Evolutionary conservation across 2,329 filamentous ascomycete species (phyloP).

Genomic region (Ceratocystis colombiana): DNA sequence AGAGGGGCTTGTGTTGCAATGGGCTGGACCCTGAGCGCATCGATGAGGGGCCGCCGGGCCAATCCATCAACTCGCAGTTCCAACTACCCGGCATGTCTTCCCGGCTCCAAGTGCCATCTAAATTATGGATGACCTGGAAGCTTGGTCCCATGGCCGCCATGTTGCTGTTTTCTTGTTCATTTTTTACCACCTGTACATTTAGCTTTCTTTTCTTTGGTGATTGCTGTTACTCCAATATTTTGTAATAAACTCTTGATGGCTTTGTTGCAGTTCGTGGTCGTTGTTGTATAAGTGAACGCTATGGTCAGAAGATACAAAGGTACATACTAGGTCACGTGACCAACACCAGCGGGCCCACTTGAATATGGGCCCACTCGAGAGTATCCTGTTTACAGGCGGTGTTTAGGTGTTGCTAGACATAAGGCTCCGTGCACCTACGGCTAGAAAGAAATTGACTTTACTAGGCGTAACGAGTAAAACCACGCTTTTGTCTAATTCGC

Average conservation of each 20-base stretch:
- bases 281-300: not conserved
- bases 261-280: not conserved
- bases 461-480: not conserved
- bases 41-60: not conserved
- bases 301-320: not conserved
- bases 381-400: not conserved
- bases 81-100: not conserved
- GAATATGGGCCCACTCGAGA: not conserved
- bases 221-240: slow-evolving; percentile 4
- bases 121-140: not conserved
- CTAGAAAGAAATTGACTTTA: not conserved
- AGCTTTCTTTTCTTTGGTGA: slow-evolving; percentile 14
- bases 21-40: not conserved
- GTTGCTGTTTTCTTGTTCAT: not conserved
- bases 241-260: not conserved
- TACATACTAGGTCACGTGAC: slow-evolving; percentile 2
- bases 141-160: not conserved
- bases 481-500: not conserved
- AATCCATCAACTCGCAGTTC: not conserved
- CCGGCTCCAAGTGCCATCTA: not conserved
- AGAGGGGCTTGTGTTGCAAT: not conserved
- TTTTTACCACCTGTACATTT: not conserved
- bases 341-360: slow-evolving; percentile 13
- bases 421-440: not conserved
- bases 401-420: not conserved